Evolutionary conservation across 2,329 filamentous ascomycete genomes (phyloP).

Genomic region (Penicillium corylophilum): DNA sequence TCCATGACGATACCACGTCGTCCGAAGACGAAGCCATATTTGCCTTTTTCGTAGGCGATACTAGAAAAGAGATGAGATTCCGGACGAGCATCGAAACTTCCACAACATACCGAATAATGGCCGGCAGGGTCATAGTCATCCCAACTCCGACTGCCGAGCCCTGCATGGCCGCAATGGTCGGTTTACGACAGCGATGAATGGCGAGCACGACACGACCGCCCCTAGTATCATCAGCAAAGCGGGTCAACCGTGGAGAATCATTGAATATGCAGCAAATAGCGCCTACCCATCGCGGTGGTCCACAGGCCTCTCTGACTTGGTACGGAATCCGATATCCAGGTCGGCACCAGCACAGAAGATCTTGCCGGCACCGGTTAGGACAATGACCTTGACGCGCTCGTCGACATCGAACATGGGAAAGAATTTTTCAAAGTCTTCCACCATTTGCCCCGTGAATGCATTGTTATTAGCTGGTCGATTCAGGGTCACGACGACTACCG

Average conservation of each 20-base stretch:
- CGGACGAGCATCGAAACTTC: background rate
- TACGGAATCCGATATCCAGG: slow-evolving; percentile 53
- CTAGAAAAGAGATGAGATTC: slow-evolving; percentile 21
- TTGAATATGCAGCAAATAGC: background rate
- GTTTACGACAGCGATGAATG: slow-evolving; percentile 59
- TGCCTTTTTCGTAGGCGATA: slow-evolving; percentile 58
- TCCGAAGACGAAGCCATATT: slow-evolving; percentile 73
- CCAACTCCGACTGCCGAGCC: slow-evolving; percentile 59
- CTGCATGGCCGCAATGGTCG: slow-evolving; percentile 56
- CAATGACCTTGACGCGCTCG: slow-evolving; percentile 54
- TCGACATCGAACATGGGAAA: slow-evolving; percentile 49
- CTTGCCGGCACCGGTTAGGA: slow-evolving; percentile 53
- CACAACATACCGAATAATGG: slow-evolving; percentile 46
- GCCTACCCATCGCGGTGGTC: slow-evolving; percentile 57
- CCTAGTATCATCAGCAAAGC: slow-evolving; percentile 39
- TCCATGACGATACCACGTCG: slow-evolving; percentile 71
- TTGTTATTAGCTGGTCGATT: slow-evolving; percentile 60
- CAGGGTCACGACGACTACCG: slow-evolving; percentile 51
- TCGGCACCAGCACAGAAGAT: slow-evolving; percentile 56
- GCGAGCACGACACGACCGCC: slow-evolving; percentile 44
- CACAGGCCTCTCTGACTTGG: slow-evolving; percentile 38
- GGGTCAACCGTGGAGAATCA: slow-evolving; percentile 20
- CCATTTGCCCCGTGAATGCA: slow-evolving; percentile 56
- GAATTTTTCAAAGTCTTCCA: slow-evolving; percentile 44
- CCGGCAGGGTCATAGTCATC: slow-evolving; percentile 60